A percentile compares a stretch with the other conserved stretches of the same genome.
Conservation (phyloP, 495 filamentous ascomycete species). For the Podospora pseudocomata region DNA sequence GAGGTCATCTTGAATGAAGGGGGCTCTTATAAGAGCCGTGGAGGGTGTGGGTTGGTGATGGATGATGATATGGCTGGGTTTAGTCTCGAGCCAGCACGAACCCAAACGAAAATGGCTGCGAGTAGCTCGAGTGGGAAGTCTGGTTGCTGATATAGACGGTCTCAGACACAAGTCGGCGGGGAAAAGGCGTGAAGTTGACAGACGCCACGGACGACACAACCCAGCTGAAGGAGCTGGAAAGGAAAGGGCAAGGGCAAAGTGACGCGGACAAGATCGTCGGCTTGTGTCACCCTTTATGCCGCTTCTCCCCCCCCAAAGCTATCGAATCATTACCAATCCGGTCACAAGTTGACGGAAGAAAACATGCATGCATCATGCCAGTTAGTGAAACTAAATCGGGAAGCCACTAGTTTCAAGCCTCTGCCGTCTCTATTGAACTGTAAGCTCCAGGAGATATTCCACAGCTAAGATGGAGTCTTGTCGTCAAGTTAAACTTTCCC, state of each 20-base stretch:
- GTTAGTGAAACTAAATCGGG: background rate
- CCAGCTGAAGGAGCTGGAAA: background rate
- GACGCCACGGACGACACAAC: background rate
- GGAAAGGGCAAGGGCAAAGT: background rate
- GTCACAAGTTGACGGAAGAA: background rate
- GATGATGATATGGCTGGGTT: background rate
- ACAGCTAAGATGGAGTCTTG: background rate
- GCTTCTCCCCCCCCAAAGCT: background rate
- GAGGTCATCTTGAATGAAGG: background rate
- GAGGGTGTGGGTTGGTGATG: background rate
- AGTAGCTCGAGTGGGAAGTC: background rate
- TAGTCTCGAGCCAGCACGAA: background rate
- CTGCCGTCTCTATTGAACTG: background rate
- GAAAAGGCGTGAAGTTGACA: background rate
- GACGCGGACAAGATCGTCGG: background rate
- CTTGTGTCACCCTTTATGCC: background rate
- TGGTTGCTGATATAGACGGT: background rate
- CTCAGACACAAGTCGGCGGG: slow-evolving; percentile 1
- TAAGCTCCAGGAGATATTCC: background rate
- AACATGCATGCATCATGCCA: background rate
- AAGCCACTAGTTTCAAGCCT: background rate
- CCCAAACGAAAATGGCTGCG: background rate
- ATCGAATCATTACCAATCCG: background rate
- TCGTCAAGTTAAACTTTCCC: background rate
- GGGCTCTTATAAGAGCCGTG: background rate